phyloP scores from a whole-genome alignment of 768 basidiomycete genomes.

The Suillus americanus region DNA sequence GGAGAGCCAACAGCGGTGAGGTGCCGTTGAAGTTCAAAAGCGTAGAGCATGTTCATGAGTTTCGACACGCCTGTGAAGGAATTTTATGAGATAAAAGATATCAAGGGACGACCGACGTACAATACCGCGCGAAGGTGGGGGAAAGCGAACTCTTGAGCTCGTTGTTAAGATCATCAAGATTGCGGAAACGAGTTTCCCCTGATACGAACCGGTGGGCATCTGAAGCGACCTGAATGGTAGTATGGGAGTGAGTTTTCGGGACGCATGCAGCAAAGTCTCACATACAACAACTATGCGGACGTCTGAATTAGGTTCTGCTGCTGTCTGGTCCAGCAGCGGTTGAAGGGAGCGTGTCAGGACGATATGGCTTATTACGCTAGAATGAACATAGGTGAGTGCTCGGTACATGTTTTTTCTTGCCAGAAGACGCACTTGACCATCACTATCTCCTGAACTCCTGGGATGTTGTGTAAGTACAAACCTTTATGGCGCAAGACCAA shows the following conservation, averaged over 20 bases:
- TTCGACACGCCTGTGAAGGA: slow-evolving; percentile 41
- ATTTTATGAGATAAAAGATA: neutral
- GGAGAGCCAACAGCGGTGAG: slow-evolving; percentile 35
- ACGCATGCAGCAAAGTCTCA: neutral
- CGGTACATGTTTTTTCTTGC: neutral
- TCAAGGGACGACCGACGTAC: slow-evolving; percentile 18
- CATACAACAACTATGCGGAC: slow-evolving; percentile 62
- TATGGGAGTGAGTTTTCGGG: neutral
- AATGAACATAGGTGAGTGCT: slow-evolving; percentile 4
- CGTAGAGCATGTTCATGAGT: slow-evolving; percentile 51
- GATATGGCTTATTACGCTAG: slow-evolving; percentile 52
- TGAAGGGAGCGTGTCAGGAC: slow-evolving; percentile 54
- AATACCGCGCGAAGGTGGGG: slow-evolving; percentile 30
- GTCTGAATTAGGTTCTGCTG: slow-evolving; percentile 46
- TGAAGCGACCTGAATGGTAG: slow-evolving; percentile 33
- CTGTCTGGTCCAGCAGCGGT: slow-evolving; percentile 51
- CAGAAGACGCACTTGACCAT: slow-evolving; percentile 43
- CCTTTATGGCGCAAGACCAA: neutral
- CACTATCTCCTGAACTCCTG: slow-evolving; percentile 40
- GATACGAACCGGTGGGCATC: slow-evolving; percentile 23
- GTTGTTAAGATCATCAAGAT: slow-evolving; percentile 37
- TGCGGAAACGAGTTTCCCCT: slow-evolving; percentile 25
- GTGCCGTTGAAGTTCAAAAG: slow-evolving; percentile 47
- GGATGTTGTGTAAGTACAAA: neutral
- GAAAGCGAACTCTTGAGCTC: slow-evolving; percentile 26